phyloP scores from a whole-genome alignment of 345 rosid species.

The Stellera chamaejasme region DNA sequence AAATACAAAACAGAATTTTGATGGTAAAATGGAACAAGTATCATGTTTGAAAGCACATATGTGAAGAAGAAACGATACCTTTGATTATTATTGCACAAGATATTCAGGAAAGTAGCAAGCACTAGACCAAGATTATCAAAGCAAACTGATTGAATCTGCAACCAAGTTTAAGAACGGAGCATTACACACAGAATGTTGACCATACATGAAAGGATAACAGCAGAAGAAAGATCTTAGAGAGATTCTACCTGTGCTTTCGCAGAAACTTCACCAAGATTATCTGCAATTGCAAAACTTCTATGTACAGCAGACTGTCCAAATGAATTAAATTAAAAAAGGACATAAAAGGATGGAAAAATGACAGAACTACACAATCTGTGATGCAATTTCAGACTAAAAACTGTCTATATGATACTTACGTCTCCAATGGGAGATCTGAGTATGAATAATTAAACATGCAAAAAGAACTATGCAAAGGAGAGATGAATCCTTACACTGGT shows the following conservation, averaged over 20 bases:
- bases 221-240: not conserved
- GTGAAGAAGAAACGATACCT: conserved; percentile 29
- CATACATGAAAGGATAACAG: not conserved
- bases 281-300: conserved; percentile 88
- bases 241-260: conserved; percentile 74
- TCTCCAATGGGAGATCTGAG: not conserved
- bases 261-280: conserved; percentile 92
- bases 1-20: not conserved
- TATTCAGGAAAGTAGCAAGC: conserved; percentile 53
- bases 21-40: not conserved
- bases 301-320: conserved; percentile 62
- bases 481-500: conserved; percentile 61
- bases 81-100: conserved; percentile 47
- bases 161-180: conserved; percentile 16
- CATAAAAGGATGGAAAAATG: not conserved
- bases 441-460: no score
- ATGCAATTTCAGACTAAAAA: not conserved
- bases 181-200: not conserved
- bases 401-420: not conserved
- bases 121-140: conserved; percentile 66
- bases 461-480: no score
- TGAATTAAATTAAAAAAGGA: conserved; percentile 1
- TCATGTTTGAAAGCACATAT: not conserved
- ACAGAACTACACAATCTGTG: not conserved
- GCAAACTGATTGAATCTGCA: conserved; percentile 69